Percentiles rank a stretch among this genome's conserved stretches.
phyloP scores from a whole-genome alignment of 371 early-diverging fungal species.

The Mucor piriformis region DNA sequence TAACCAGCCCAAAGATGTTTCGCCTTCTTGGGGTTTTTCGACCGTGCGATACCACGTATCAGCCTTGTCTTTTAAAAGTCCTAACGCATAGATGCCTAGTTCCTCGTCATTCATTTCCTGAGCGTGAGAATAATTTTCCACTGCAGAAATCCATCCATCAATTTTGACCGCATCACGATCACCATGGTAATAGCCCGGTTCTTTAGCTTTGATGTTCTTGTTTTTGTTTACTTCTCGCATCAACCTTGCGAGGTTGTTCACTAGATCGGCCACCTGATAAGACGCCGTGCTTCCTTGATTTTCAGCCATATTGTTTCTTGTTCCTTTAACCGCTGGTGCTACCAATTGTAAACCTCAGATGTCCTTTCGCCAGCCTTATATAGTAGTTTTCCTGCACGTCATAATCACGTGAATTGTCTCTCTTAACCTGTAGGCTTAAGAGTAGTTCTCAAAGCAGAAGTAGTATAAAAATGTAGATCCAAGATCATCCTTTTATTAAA shows the following conservation, averaged over 20 bases:
- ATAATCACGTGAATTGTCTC: no score
- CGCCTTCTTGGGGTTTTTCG: not conserved
- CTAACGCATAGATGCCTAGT: not conserved
- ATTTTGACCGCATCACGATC: not conserved
- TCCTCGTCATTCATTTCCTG: not conserved
- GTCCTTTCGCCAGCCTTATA: not conserved
- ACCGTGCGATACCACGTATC: slow-evolving; percentile 2
- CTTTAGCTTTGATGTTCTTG: not conserved
- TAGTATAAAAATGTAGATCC: no score
- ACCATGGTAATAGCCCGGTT: not conserved
- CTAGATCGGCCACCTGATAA: no score
- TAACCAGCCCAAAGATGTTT: not conserved
- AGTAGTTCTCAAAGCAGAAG: no score
- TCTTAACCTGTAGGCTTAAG: no score
- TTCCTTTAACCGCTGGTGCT: not conserved
- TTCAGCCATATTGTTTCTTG: no score
- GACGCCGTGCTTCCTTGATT: no score
- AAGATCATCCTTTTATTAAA: no score
- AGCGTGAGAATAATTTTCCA: not conserved
- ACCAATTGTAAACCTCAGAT: not conserved
- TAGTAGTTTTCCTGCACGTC: no score
- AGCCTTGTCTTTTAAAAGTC: not conserved
- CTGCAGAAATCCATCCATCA: slow-evolving; percentile 4
- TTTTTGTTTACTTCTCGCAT: no score
- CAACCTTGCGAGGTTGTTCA: no score